These are phyloP conservation scores for Aspergillus sergii DNA, from an alignment of 2,329 filamentous ascomycete species.

Conservation along the genomic window DNA sequence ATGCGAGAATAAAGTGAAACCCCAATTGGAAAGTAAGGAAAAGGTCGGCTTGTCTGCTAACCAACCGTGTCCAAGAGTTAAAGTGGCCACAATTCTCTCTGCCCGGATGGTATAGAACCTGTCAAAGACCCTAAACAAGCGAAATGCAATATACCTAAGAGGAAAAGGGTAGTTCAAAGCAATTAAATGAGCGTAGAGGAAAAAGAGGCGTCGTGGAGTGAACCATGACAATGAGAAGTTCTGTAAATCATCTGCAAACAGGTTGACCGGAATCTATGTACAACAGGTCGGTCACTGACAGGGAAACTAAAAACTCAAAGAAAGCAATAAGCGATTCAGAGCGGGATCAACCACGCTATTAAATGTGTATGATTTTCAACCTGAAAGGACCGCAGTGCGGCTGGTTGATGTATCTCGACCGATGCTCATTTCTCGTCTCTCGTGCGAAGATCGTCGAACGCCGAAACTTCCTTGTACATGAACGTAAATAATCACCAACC, in stretches of 20 bases:
- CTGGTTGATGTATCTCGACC: slow-evolving; percentile 21
- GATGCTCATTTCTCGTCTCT: slow-evolving; percentile 36
- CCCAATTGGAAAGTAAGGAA: neutral
- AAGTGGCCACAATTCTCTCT: neutral
- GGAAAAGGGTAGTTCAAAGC: neutral
- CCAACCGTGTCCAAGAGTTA: neutral
- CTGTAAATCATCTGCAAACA: slow-evolving; percentile 14
- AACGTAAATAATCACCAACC: slow-evolving; percentile 25
- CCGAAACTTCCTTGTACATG: slow-evolving; percentile 24
- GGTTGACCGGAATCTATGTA: slow-evolving; percentile 23
- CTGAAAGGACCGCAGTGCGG: slow-evolving; percentile 14
- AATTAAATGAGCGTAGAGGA: slow-evolving; percentile 1
- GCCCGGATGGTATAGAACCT: neutral
- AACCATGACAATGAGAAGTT: slow-evolving; percentile 6
- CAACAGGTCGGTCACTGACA: slow-evolving; percentile 14
- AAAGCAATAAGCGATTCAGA: slow-evolving; percentile 11
- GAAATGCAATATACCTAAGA: neutral
- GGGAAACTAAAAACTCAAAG: slow-evolving; percentile 5
- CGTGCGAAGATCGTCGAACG: slow-evolving; percentile 33
- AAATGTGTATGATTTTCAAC: slow-evolving; percentile 22
- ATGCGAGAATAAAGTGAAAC: neutral
- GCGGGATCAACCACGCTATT: slow-evolving; percentile 28
- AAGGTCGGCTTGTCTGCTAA: neutral
- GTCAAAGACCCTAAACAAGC: neutral
- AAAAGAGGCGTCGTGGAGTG: neutral